Evolutionary conservation across 73 alveolate species (phyloP).

Genomic region (Tetrahymena malaccensis): DNA sequence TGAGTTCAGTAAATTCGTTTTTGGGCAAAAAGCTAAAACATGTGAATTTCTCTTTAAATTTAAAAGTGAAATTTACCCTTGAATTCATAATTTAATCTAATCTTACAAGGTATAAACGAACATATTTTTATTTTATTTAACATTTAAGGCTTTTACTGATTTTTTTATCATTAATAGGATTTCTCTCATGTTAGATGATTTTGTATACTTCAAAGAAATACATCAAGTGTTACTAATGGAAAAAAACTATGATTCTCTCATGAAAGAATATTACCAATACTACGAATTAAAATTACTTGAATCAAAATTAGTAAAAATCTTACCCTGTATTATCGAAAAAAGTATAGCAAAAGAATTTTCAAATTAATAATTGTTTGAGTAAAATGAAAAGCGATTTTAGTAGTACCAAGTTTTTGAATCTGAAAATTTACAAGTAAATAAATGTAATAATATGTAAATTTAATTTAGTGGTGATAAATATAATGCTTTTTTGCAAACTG

Average conservation of each 20-base stretch:
- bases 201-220: neutral
- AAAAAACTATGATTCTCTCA: neutral
- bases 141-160: neutral
- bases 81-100: no score
- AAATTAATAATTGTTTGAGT: neutral
- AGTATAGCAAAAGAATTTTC: neutral
- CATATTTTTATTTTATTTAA: no score
- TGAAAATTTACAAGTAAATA: neutral
- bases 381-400: neutral
- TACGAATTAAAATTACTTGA: neutral
- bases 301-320: neutral
- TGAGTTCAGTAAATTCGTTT: neutral
- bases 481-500: neutral
- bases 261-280: neutral
- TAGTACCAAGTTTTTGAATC: neutral
- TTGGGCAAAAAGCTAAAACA: neutral
- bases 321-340: neutral
- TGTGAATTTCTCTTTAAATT: neutral
- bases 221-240: neutral
- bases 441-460: neutral
- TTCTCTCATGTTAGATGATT: neutral
- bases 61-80: no score
- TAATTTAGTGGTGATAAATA: neutral
- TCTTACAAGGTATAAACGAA: no score
- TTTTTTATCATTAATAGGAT: neutral